Evolutionary conservation across 1,284 basidiomycete genomes (phyloP).

Genomic region (Trichosporon coremiiforme): DNA sequence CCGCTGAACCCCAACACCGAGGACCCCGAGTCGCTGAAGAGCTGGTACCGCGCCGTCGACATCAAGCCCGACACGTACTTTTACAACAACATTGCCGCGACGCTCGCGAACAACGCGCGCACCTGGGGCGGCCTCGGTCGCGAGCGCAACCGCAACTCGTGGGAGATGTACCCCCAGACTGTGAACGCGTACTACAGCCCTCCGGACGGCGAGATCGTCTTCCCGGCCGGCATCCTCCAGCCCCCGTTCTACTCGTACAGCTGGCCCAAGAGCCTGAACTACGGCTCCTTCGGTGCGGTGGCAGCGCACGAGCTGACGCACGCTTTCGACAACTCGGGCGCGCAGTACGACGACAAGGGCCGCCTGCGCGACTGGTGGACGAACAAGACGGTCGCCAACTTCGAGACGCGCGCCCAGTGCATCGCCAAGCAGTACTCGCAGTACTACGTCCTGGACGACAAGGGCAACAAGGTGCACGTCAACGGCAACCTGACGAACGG

Average conservation of each 20-base stretch:
- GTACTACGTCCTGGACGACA: constrained; percentile 80
- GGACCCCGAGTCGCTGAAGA: constrained; percentile 68
- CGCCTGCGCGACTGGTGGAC: constrained; percentile 72
- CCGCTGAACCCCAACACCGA: constrained; percentile 81
- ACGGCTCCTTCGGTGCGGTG: constrained; percentile 86
- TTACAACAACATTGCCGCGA: constrained; percentile 63
- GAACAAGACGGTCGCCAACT: constrained; percentile 75
- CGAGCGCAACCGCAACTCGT: constrained; percentile 70
- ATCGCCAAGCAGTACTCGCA: constrained; percentile 84
- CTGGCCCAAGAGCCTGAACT: constrained; percentile 83
- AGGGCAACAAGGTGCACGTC: constrained; percentile 78
- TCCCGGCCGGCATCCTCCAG: constrained; percentile 93
- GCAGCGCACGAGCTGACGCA: constrained; percentile 89
- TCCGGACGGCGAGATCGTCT: constrained; percentile 71
- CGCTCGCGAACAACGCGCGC: constrained; percentile 55
- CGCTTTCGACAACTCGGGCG: constrained; percentile 88
- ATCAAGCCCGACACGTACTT: constrained; percentile 75
- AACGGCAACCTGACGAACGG: constrained; percentile 81
- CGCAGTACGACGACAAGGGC: constrained; percentile 61
- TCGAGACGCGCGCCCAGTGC: constrained; percentile 80
- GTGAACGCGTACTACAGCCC: constrained; percentile 56
- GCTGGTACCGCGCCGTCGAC: constrained; percentile 73
- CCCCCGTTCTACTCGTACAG: constrained; percentile 85
- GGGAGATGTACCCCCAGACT: constrained; percentile 64
- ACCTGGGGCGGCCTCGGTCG: constrained; percentile 77